Base-by-base conservation (phyloP, 2,329 filamentous ascomycete species). In the Exophiala dermatitidis region DNA sequence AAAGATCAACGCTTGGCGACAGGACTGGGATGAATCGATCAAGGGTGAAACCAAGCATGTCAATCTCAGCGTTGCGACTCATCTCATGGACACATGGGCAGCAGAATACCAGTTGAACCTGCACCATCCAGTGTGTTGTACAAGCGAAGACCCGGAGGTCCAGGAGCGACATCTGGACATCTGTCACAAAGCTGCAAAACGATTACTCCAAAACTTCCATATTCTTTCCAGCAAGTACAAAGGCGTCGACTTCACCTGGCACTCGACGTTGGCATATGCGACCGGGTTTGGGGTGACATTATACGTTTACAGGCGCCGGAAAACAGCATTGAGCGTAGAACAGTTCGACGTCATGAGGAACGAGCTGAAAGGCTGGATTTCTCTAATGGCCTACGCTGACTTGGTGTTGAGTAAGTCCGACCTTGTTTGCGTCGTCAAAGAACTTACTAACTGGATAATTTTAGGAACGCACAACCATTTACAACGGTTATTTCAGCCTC, bases 1-100 rank as follows among this genome's bases (percentile, higher is more conserved):
- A 5, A 81, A 83, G 58, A 72, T 88, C 10, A 71, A 76, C 26
- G 72, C 75, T 7, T 89, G 84, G 79, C 76, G 81, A 54, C 78
- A 83, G 0, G 74, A 77, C 7, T 72, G 90, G 5, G 87, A 88
- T 0, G 69, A 74, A 8, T 78, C 78, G 30, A 69, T 71, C 5
- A 64, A 67, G 7, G 65, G 68, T 28, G 73, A 72, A 1, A 66
- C 69, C 3, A 68, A 72, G n/a, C 72, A 78, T 45, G 71, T 75
- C 52, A 57, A 59, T 41, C 37, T 62, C 2, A 67, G 72, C 29
- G 71, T 77, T 9, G 75, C 74, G 38, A 68, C 73, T 0, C 65
- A 76, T 1, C 78, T 78, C 50, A 66, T 80, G 9, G 68, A 75
- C 43, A 70, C 75, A 33, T 76, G 71, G 65, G 68, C 72, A n/a